Evolutionary conservation across 495 filamentous ascomycete species (phyloP), one percentile per base, ranked within the genome.

Genomic region (Immersiella caudata): DNA sequence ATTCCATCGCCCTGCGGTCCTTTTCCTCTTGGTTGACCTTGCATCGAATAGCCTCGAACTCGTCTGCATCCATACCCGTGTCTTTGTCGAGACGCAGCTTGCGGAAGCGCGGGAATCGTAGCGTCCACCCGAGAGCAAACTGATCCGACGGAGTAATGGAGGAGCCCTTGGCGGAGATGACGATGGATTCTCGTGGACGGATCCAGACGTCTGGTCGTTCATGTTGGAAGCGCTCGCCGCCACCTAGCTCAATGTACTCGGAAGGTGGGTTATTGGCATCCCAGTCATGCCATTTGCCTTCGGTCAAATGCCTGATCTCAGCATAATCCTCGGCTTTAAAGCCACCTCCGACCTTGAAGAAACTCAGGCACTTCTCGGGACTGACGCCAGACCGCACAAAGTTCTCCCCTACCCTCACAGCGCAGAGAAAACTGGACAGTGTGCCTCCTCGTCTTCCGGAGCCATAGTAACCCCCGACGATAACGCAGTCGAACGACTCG

Each of bases 181-280:
- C 93, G 22, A 99, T 79, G 5, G 93, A 96, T 46, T 97, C 92
- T 59, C 86, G 86, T 0, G 96, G 95, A 27, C 88, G 88, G 74
- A 99, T 98, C 95, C 95, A 99, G 67, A 93, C 87, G 75, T 99
- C 93, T 0, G 95, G 95, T 40, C 86, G 80, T 73, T 97, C 94
- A 61, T 86, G 84, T 72, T 96, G 91, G 22, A 83, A 73, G 9
- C 84, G 80, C 50, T 87, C 85, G 46, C 89, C 92, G 46, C 94
- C 93, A 0, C 85, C 93, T 9, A 99, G 84, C 74, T 94, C 91
- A 60, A 99, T 89, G 70, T 86, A 91, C 33, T 91, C 83, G 9
- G 83, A 88, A 0, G 96, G 96, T 20, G 95, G 95, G 56, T 86
- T 88, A 59, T 89, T 89, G 0, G 84, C 64, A 76, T 97, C 90